A percentile compares a stretch with the other conserved stretches of the same genome.
Conservation (phyloP, 2,329 filamentous ascomycete genomes). For the Fusarium denticulatum region DNA sequence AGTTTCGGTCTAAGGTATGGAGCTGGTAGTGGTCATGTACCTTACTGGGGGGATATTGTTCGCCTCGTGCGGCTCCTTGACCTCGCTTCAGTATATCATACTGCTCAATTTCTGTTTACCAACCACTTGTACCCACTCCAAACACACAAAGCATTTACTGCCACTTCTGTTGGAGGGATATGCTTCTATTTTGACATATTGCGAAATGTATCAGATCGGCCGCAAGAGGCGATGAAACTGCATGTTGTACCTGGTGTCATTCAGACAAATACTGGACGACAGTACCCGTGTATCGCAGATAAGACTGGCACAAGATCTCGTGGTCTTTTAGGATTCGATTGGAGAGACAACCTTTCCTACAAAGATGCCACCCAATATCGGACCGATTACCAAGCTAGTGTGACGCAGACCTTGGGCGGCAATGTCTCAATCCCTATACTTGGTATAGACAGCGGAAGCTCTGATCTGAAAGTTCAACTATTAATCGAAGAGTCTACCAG, state of each 20-base stretch:
- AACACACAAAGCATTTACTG: fast-evolving
- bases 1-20: neutral
- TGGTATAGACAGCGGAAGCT: fast-evolving
- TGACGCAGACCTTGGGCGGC: fast-evolving
- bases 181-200: neutral
- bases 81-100: neutral
- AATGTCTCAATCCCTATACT: fast-evolving
- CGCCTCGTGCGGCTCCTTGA: neutral
- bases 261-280: fast-evolving
- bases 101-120: neutral
- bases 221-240: fast-evolving
- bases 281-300: fast-evolving
- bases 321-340: fast-evolving
- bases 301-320: fast-evolving
- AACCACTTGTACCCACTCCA: fast-evolving
- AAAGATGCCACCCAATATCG: neutral
- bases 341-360: neutral
- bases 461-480: fast-evolving
- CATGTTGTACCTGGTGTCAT: neutral
- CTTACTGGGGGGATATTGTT: neutral
- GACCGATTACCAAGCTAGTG: neutral
- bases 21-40: fast-evolving
- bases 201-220: neutral
- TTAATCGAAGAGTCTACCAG: fast-evolving
- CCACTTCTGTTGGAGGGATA: fast-evolving